Evolutionary conservation across 2,329 filamentous ascomycete genomes (phyloP), one percentile per base, ranked within the genome.

Genomic region (Stylonectria norvegica): DNA sequence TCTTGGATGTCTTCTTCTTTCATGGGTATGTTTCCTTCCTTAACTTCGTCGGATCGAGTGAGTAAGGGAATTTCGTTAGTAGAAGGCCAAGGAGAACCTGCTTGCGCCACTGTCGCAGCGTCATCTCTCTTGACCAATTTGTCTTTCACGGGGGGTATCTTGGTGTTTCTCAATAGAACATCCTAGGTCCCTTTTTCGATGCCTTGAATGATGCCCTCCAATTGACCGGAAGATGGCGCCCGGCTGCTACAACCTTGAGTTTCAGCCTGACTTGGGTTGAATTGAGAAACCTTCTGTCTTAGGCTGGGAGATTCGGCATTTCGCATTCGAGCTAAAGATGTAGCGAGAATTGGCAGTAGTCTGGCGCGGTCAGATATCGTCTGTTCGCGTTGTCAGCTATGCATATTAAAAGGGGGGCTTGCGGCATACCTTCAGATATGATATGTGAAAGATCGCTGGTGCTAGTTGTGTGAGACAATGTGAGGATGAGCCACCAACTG

Each of bases 361-460:
- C 43, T 47, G 15, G 55, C 54, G 15, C 56, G 57, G 3, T 55
- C 49, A 9, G 51, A 47, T 25, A 65, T 22, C 6, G 34, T 36
- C 63, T 65, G 9, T 33, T 27, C 4, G 10, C 20, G 14, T 12
- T 4, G 14, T 57, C 20, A 57, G 48, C 6, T 14, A 11, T 10
- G n/a, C 10, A 15, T 10, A 12, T 15, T 5, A 22, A 12, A 3
- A n/a, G 5, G 5, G 14, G 7, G 2, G 5, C 20, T 14, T 14
- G 4, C 15, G 5, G 7, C 10, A 29, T 52, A 66, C 66, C 48
- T 58, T 57, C 10, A 68, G 50, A 49, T 66, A 66, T 12, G 53
- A 48, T 18, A 62, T 49, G 35, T 66, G 49, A 19, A 69, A 68
- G 12, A 68, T 62, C 12, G 61, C 61, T 0, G 66, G 66, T 4